Conservation (phyloP, 169 alveolate species). For the Miamiensis avidus region DNA sequence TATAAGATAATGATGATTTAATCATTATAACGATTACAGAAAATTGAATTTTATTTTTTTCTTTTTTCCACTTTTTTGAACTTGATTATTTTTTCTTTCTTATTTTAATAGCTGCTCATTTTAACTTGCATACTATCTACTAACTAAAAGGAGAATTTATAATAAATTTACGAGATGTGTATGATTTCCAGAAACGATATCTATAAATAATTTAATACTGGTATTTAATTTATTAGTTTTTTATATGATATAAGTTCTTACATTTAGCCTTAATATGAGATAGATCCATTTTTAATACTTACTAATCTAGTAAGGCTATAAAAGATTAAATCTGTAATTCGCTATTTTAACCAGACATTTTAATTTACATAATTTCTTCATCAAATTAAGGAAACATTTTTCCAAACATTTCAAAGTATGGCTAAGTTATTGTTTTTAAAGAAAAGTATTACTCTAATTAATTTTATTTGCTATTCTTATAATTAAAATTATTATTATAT, state of each 20-base stretch:
- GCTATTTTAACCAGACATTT: neutral
- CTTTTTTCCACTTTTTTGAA: neutral
- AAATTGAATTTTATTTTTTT: neutral
- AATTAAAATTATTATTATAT: too few relatives aligned
- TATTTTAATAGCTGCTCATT: too few relatives aligned
- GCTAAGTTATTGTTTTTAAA: neutral
- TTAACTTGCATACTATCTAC: neutral
- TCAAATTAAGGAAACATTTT: neutral
- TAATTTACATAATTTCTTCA: too few relatives aligned
- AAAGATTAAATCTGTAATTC: neutral
- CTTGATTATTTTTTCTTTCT: neutral
- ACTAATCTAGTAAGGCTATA: neutral
- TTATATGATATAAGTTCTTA: too few relatives aligned
- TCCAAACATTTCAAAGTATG: neutral
- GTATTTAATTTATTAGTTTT: too few relatives aligned
- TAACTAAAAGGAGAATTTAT: too few relatives aligned
- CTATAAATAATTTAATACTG: neutral
- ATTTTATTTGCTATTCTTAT: too few relatives aligned
- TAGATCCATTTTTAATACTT: neutral
- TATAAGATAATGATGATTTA: too few relatives aligned
- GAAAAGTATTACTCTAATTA: neutral
- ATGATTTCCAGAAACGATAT: neutral
- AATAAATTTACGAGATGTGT: too few relatives aligned
- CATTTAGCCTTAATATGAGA: neutral
- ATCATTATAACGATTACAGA: too few relatives aligned